Conservation (phyloP, 148 eudicot species). For the Fagopyrum homotropicum region DNA sequence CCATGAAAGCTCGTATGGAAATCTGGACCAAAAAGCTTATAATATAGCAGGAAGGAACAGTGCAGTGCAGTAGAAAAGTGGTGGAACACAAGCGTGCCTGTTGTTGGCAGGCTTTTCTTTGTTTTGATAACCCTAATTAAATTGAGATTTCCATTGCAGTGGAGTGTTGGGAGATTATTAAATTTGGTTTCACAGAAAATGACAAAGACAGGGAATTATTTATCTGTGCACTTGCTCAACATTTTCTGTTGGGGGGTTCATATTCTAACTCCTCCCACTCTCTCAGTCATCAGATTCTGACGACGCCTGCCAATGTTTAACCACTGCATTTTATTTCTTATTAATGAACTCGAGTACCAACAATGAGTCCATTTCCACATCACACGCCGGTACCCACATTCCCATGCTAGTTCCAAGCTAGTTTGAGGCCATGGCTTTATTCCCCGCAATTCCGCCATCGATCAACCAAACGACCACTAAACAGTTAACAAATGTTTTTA, state of each 20-base stretch:
- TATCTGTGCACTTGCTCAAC: background rate
- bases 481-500: no score
- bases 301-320: background rate
- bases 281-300: background rate
- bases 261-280: background rate
- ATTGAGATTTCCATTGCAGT: background rate
- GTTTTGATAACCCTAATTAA: background rate
- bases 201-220: background rate
- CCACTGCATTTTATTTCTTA: no score
- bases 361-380: no score
- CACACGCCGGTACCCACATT: no score
- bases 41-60: background rate
- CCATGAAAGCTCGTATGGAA: background rate
- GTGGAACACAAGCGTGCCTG: conserved; percentile 7
- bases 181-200: background rate
- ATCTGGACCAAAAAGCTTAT: background rate
- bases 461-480: no score
- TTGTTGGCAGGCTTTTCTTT: conserved; percentile 6
- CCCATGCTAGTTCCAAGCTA: no score
- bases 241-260: background rate
- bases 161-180: background rate
- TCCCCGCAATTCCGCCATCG: no score
- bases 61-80: background rate
- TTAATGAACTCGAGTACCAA: no score
- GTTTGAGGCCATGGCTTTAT: no score